phyloP scores from a whole-genome alignment of 306 rosid species.

The Lotus japonicus region DNA sequence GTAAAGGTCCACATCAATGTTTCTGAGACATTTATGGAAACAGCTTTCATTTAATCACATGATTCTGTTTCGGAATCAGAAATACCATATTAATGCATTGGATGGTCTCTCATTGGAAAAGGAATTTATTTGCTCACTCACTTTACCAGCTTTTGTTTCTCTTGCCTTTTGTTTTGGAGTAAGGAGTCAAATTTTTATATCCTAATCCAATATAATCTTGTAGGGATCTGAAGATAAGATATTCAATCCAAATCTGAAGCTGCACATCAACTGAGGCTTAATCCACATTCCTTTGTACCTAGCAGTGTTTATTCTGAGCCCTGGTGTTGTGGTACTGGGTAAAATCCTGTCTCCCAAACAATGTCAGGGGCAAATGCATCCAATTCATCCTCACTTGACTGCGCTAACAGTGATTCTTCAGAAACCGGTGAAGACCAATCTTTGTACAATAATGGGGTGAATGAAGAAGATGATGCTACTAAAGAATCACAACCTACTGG shows the following conservation, averaged over 20 bases:
- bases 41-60: not conserved
- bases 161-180: not conserved
- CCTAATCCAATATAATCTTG: not conserved
- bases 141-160: not conserved
- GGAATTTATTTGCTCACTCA: not conserved
- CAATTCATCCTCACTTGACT: conserved; percentile 60
- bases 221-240: conserved; percentile 41
- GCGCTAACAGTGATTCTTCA: conserved; percentile 62
- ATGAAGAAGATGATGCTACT: conserved; percentile 56
- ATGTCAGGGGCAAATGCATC: conserved; percentile 38
- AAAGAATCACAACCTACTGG: conserved; percentile 25
- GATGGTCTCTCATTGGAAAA: not conserved
- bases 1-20: not conserved
- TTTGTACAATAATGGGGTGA: conserved; percentile 48
- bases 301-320: conserved; percentile 51
- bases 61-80: not conserved
- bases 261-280: conserved; percentile 32
- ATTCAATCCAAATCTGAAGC: conserved; percentile 67
- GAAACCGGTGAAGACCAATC: conserved; percentile 65
- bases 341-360: conserved; percentile 38
- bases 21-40: not conserved
- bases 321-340: conserved; percentile 63
- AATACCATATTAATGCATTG: not conserved
- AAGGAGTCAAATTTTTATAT: not conserved
- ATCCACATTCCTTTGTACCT: conserved; percentile 42